Conservation (phyloP, 768 basidiomycete species). For the Termitomyces heimii region DNA sequence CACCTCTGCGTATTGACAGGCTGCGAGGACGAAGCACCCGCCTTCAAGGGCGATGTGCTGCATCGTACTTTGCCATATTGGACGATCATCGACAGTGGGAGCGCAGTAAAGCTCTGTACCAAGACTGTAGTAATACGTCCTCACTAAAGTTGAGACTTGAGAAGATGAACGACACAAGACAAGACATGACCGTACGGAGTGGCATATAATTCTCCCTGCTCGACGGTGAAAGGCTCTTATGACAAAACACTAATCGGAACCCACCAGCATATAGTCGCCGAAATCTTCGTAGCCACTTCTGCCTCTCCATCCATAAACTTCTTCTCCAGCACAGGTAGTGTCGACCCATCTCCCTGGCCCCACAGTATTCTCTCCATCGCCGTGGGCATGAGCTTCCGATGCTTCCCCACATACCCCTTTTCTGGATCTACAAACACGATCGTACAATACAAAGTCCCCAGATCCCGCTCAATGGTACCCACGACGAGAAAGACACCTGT, state of each 20-base stretch:
- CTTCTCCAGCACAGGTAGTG: constrained; percentile 42
- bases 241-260: constrained; percentile 6
- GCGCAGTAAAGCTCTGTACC: constrained; percentile 61
- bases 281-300: constrained; percentile 36
- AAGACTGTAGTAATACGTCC: constrained; percentile 52
- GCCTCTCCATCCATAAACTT: constrained; percentile 23
- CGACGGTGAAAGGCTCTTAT: neutral
- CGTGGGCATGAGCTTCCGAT: constrained; percentile 62
- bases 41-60: constrained; percentile 62
- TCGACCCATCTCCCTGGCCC: constrained; percentile 53
- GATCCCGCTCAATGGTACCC: constrained; percentile 53
- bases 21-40: constrained; percentile 62
- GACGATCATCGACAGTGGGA: constrained; percentile 58
- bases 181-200: neutral
- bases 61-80: constrained; percentile 53
- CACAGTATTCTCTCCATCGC: constrained; percentile 55
- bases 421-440: constrained; percentile 49
- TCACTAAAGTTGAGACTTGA: constrained; percentile 29
- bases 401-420: constrained; percentile 50
- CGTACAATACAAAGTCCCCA: constrained; percentile 59
- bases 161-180: neutral
- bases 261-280: constrained; percentile 56
- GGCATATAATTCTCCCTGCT: constrained; percentile 71
- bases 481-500: constrained; percentile 50
- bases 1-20: constrained; percentile 50